Conservation (phyloP, 2,329 filamentous ascomycete genomes). For the Pyricularia sp. region DNA sequence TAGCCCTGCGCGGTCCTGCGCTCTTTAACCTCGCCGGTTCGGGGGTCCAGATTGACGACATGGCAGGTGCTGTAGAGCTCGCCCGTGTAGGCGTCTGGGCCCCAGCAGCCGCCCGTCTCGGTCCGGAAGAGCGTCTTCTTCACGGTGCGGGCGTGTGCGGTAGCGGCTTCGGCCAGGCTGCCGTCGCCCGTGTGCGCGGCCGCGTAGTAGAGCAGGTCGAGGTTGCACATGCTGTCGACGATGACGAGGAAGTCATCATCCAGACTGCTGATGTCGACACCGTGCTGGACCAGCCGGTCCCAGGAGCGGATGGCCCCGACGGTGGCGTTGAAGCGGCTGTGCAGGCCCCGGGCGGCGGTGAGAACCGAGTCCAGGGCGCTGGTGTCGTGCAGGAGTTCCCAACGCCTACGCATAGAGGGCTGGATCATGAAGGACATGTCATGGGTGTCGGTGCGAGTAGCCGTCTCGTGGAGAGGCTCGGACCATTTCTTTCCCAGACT, state of each 20-base stretch:
- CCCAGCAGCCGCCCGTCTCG: slow-evolving; percentile 18
- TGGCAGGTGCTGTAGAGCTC: slow-evolving; percentile 26
- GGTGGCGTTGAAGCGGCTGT: slow-evolving; percentile 25
- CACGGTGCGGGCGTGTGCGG: slow-evolving; percentile 26
- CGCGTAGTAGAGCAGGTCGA: slow-evolving; percentile 23
- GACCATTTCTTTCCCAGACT: slow-evolving; percentile 18
- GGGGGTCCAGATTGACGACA: slow-evolving; percentile 34
- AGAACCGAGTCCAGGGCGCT: slow-evolving; percentile 25
- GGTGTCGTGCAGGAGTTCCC: slow-evolving; percentile 28
- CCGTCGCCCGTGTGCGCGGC: slow-evolving; percentile 10
- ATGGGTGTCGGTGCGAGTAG: slow-evolving; percentile 33
- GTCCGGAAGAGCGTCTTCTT: slow-evolving; percentile 25
- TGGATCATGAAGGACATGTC: slow-evolving; percentile 42
- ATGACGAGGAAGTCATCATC: slow-evolving; percentile 25
- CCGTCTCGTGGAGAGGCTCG: slow-evolving; percentile 20
- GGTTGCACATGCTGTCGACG: slow-evolving; percentile 28
- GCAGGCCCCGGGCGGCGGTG: slow-evolving; percentile 29
- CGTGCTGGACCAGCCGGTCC: slow-evolving; percentile 23
- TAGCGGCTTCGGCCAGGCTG: slow-evolving; percentile 16
- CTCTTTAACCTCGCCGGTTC: slow-evolving; percentile 26
- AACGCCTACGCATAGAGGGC: slow-evolving; percentile 32
- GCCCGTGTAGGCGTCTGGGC: slow-evolving; percentile 25
- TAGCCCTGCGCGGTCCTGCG: slow-evolving; percentile 36
- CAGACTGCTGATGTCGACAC: slow-evolving; percentile 17
- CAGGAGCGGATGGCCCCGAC: slow-evolving; percentile 36